Evolutionary conservation across 805 yeast genomes (phyloP).

Genomic region (Blastobotrys parvus): DNA sequence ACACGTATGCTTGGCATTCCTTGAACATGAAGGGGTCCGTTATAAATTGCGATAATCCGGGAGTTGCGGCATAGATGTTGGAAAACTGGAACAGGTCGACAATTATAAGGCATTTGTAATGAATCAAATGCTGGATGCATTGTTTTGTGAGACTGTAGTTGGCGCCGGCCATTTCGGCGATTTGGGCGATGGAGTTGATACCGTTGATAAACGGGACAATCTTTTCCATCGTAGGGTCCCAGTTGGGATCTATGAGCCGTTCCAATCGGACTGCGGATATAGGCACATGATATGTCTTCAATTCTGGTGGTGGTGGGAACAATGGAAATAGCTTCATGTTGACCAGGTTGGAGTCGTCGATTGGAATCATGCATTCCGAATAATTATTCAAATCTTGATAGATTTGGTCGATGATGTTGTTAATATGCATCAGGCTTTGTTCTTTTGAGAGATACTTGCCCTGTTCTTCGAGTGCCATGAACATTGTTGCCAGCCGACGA

Average conservation of each 20-base stretch:
- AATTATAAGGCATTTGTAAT: constrained; percentile 76
- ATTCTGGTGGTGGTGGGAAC: constrained; percentile 68
- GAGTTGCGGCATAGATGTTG: constrained; percentile 84
- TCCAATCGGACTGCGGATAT: constrained; percentile 73
- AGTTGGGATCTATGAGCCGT: constrained; percentile 71
- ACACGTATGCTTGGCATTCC: constrained; percentile 79
- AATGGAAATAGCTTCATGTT: constrained; percentile 92
- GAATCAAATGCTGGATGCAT: constrained; percentile 85
- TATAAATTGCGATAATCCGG: constrained; percentile 60
- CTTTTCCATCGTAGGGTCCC: constrained; percentile 96
- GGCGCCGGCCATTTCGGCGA: constrained; percentile 72
- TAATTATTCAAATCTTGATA: constrained; percentile 90
- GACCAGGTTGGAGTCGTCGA: constrained; percentile 80
- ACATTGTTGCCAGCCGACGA: constrained; percentile 77
- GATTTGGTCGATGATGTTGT: constrained; percentile 78
- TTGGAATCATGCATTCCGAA: constrained; percentile 91
- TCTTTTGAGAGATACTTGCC: constrained; percentile 56
- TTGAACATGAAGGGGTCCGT: constrained; percentile 56
- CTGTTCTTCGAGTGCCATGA: constrained; percentile 85
- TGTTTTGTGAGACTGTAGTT: constrained; percentile 71
- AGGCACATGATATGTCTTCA: constrained; percentile 83
- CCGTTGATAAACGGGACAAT: constrained; percentile 85
- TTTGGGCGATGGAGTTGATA: constrained; percentile 67
- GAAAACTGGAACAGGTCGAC: constrained; percentile 84
- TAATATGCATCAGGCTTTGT: constrained; percentile 40